A percentile compares a stretch with the other conserved stretches of the same genome.
phyloP scores from a whole-genome alignment of 495 filamentous ascomycete species.

The Xylaria intraflava region DNA sequence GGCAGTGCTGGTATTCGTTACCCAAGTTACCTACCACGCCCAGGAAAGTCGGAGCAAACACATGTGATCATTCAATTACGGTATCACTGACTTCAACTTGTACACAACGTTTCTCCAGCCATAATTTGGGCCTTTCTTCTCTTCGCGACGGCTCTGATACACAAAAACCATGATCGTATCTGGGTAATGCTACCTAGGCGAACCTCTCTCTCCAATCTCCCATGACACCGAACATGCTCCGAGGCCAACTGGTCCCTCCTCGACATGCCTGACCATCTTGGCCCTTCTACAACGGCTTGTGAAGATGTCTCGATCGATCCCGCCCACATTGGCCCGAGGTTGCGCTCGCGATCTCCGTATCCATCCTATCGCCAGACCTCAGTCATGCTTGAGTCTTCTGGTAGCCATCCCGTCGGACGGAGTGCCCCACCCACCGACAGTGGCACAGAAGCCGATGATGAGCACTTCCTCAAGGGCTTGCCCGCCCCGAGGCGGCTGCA shows the following conservation, averaged over 20 bases:
- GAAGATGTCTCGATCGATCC: slow-evolving; percentile 8
- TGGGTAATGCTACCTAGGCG: background rate
- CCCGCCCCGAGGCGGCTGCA: slow-evolving; percentile 68
- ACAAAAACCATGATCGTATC: background rate
- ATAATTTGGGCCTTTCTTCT: background rate
- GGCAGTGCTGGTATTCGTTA: too few relatives aligned
- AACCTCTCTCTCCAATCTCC: background rate
- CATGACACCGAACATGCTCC: slow-evolving; percentile 6
- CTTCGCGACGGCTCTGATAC: background rate
- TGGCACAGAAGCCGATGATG: slow-evolving; percentile 88
- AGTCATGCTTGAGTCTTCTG: slow-evolving; percentile 43
- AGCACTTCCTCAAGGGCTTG: slow-evolving; percentile 70
- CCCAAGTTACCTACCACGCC: background rate
- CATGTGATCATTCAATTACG: slow-evolving; percentile 6
- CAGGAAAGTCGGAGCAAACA: background rate
- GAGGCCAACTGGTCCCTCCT: slow-evolving; percentile 14
- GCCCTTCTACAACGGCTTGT: slow-evolving; percentile 20
- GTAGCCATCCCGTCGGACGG: slow-evolving; percentile 28
- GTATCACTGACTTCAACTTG: background rate
- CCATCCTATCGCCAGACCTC: slow-evolving; percentile 58
- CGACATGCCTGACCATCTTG: slow-evolving; percentile 37
- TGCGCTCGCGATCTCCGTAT: slow-evolving; percentile 67
- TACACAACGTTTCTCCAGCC: background rate
- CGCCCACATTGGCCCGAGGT: slow-evolving; percentile 33
- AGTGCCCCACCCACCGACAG: slow-evolving; percentile 70